A percentile compares a stretch with the other conserved stretches of the same genome.
These are phyloP conservation scores for Quercus parvula DNA, from an alignment of 306 rosid species.

Conservation along the genomic window DNA sequence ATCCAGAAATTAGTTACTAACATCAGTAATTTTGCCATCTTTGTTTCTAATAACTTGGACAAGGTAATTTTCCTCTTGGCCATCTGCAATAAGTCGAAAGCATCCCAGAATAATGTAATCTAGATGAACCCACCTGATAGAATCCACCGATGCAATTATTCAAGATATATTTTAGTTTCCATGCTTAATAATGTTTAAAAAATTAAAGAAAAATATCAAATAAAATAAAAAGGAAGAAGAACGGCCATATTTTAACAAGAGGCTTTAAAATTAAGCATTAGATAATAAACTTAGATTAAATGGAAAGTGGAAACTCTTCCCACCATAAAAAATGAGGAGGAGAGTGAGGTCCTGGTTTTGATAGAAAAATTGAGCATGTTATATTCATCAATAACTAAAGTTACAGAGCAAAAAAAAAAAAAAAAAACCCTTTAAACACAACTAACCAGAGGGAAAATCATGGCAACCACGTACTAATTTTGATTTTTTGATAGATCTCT, in stretches of 20 bases:
- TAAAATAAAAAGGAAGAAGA: background rate
- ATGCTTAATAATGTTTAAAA: constrained; percentile 3
- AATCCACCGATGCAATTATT: constrained; percentile 69
- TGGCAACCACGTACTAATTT: background rate
- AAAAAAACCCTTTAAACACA: background rate
- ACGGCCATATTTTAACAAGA: background rate
- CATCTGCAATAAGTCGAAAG: constrained; percentile 64
- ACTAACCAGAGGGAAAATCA: background rate
- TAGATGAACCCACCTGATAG: constrained; percentile 75
- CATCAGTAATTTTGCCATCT: constrained; percentile 69
- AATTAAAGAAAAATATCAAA: background rate
- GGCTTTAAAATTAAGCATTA: background rate
- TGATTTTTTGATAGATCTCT: background rate
- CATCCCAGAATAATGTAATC: constrained; percentile 84
- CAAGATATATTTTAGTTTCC: constrained; percentile 32
- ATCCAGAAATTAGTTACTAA: constrained; percentile 33
- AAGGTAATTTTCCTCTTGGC: constrained; percentile 68
- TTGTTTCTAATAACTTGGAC: constrained; percentile 68
- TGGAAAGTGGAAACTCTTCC: background rate
- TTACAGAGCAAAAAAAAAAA: background rate
- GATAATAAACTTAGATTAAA: background rate
- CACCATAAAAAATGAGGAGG: background rate
- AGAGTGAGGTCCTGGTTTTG: background rate
- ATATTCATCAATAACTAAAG: background rate
- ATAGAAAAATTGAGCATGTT: background rate